phyloP scores from a whole-genome alignment of 1,284 basidiomycete genomes.

The Rhizoctonia solani region DNA sequence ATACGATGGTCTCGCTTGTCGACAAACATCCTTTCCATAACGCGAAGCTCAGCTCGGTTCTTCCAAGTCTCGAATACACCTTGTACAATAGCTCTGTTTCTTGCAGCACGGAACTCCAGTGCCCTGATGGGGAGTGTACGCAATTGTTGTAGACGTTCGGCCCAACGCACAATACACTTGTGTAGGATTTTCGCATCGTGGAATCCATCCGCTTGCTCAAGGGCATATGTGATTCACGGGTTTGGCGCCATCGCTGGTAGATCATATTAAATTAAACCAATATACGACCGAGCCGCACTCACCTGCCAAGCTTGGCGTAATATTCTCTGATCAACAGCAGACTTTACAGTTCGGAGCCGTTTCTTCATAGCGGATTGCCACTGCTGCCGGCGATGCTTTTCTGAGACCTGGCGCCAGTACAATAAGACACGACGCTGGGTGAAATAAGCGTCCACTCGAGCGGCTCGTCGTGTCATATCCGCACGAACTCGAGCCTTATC shows the following conservation, averaged over 20 bases:
- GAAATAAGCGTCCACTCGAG: constrained; percentile 32
- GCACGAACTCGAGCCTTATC: not conserved
- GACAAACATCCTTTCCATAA: constrained; percentile 31
- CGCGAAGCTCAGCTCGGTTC: constrained; percentile 31
- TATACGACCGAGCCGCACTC: not conserved
- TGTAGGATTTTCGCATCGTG: constrained; percentile 31
- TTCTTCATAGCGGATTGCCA: constrained; percentile 35
- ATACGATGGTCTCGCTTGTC: constrained; percentile 20
- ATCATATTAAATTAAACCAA: not conserved
- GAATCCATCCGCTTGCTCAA: constrained; percentile 12
- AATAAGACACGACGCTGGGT: constrained; percentile 14
- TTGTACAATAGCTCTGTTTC: not conserved
- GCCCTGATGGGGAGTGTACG: constrained; percentile 8
- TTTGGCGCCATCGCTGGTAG: constrained; percentile 31
- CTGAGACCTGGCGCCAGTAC: constrained; percentile 25
- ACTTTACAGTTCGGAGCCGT: constrained; percentile 5
- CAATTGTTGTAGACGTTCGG: constrained; percentile 10
- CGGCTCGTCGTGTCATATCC: constrained; percentile 30
- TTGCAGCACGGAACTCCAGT: constrained; percentile 20
- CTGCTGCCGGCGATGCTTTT: constrained; percentile 25
- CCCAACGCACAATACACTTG: constrained; percentile 30
- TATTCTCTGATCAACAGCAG: constrained; percentile 31
- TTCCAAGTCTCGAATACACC: constrained; percentile 37
- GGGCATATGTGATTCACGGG: not conserved
- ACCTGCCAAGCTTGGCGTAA: constrained; percentile 30